Base-by-base conservation (phyloP, 306 rosid genomes). In the Mimosa pudica region DNA sequence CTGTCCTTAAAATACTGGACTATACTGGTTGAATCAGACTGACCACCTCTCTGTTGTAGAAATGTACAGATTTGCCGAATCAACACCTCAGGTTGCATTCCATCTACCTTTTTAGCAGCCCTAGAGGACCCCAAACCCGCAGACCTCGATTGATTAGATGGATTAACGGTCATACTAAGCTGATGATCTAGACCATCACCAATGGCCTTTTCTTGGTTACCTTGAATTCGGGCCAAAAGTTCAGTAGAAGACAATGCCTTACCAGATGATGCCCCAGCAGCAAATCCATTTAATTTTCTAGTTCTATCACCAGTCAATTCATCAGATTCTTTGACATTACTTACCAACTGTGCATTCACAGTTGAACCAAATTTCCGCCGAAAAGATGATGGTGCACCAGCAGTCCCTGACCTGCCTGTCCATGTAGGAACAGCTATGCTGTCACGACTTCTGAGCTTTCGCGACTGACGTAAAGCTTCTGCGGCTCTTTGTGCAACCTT, bases 331-430 rank as follows among this genome's bases (percentile, higher is more conserved):
- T 88, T 88, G 71, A 65, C 16, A 55, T 82, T 83, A 73, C 57
- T 85, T 81, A 75, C 74, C 87, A 91, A 81, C 84, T 72, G 88
- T 79, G 92, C 36, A 78, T 89, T 95, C 83, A 85, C 85, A 13
- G 97, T 79, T 68, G 98, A 92, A 77, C 98, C 98, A 35, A 95
- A 95, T 83, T 93, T 92, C 82, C 78, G 87, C 61, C 84, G 85
- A 61, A 87, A 82, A 74, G 93, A 84, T 41, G 96, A 86, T 6
- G 98, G 98, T 80, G 97, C 98, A 42, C 98, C 98, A 18, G 98
- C 98, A 74, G 91, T 41, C 79, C 98, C 98, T 35, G 98, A 92
- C 85, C 86, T 95, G 75, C 98, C 98, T 7, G 98, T 93, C 98
- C 98, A 91, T 82, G 98, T 95, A 18, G 98, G 98, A 84, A 93